These are phyloP conservation scores for Zanthoxylum bungeanum DNA, from an alignment of 345 rosid species.

Conservation along the genomic window DNA sequence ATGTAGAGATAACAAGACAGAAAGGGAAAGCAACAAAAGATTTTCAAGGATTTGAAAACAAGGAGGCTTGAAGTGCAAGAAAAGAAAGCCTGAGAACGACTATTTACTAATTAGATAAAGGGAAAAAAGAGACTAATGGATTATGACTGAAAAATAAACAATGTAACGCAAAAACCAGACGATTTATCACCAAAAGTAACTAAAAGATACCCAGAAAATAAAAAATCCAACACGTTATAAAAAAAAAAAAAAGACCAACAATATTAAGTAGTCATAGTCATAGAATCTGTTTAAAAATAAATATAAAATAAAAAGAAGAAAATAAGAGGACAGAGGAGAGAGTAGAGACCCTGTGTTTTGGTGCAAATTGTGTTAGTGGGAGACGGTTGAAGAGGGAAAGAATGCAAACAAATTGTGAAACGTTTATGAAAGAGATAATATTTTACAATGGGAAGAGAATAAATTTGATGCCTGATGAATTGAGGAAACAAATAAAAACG, in stretches of 20 bases:
- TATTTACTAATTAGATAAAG: too few relatives aligned
- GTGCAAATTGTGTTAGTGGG: background rate
- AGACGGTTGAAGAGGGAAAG: background rate
- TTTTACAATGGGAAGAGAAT: too few relatives aligned
- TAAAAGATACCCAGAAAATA: background rate
- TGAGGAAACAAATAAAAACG: background rate
- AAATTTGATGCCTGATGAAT: background rate
- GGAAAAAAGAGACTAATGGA: background rate
- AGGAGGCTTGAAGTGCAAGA: constrained; percentile 22
- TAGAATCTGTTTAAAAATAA: background rate
- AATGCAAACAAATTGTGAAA: background rate
- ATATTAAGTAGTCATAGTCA: background rate
- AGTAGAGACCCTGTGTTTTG: background rate
- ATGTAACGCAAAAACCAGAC: background rate
- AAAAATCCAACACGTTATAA: background rate
- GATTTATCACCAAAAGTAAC: background rate
- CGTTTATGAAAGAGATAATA: background rate
- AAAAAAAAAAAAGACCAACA: background rate
- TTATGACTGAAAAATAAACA: background rate
- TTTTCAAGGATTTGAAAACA: background rate
- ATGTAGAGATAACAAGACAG: background rate
- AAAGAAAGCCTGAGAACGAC: background rate
- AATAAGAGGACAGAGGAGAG: background rate
- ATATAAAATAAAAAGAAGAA: too few relatives aligned
- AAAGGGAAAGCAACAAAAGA: background rate